Percentiles rank a stretch among this genome's conserved stretches.
These are phyloP conservation scores for Penicillium crystallinum DNA, from an alignment of 495 filamentous ascomycete species.

Conservation along the genomic window DNA sequence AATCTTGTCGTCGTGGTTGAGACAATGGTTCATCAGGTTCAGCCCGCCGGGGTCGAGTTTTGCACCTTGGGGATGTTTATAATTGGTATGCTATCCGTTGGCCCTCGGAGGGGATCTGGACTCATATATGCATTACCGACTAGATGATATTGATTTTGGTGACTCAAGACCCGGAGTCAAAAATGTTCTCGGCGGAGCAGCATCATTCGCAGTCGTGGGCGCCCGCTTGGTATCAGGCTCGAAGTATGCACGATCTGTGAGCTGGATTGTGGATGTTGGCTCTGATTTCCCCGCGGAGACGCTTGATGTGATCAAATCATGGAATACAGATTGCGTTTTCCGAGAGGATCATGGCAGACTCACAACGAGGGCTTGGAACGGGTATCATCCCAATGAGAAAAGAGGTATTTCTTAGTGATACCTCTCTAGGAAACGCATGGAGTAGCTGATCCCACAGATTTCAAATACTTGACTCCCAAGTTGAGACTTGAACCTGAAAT, in stretches of 20 bases:
- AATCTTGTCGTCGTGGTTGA: constrained; percentile 14
- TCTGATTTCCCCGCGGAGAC: constrained; percentile 74
- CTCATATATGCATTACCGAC: constrained; percentile 15
- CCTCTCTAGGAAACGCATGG: constrained; percentile 2
- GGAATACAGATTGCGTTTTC: constrained; percentile 67
- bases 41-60: constrained; percentile 55
- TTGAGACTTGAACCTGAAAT: constrained; percentile 62
- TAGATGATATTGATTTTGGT: constrained; percentile 87
- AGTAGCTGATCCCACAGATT: constrained; percentile 52
- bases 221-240: constrained; percentile 73
- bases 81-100: constrained; percentile 57
- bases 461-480: constrained; percentile 86
- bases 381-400: constrained; percentile 59
- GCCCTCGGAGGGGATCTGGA: constrained; percentile 5
- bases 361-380: constrained; percentile 90
- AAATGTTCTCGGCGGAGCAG: constrained; percentile 80
- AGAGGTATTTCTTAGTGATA: constrained; percentile 38
- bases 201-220: constrained; percentile 78
- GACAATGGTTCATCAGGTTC: not conserved
- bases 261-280: constrained; percentile 89
- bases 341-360: constrained; percentile 60
- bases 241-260: constrained; percentile 50
- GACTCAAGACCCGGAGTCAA: constrained; percentile 50
- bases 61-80: constrained; percentile 95
- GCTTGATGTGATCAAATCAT: constrained; percentile 55